Base-by-base conservation (phyloP, 495 filamentous ascomycete genomes). In the Opeltia flavorubescens region DNA sequence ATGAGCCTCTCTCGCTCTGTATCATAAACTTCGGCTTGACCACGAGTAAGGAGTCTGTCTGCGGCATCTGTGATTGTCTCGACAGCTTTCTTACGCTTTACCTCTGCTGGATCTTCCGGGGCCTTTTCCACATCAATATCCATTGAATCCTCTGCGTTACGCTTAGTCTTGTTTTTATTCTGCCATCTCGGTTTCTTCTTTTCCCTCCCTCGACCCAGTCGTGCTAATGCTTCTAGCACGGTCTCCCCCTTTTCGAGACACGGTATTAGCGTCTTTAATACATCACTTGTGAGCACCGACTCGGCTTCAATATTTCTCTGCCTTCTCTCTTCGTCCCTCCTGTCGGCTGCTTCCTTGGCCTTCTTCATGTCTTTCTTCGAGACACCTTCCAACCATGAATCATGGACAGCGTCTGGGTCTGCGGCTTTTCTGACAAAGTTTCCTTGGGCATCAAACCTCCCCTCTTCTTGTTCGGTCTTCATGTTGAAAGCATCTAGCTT, bases 401-500 rank as follows among this genome's bases (percentile, higher is more conserved):
- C 91, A 57, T 98, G 86, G 9, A 84, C 75, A 4, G 89, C 87
- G 56, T 95, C 86, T 1, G 87, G 86, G 56, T 98, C 91, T 0
- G 63, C 69, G 1, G 88, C 88, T 52, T 89, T 91, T n/a, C 91
- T 74, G 26, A 98, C 78, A 59, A 72, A 98, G 59, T 95, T 96
- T 2, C 91, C 91, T 13, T 77, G 66, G 45, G 84, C 84, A 58
- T 98, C 91, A 55, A 95, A 96, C 11, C 77, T 70, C 0, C 91
- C 91, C 57, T 96, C 91, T 60, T 98, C 93, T 57, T 88, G 79
- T 62, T 98, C 91, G 4, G 70, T 65, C 41, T 73, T 77, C 76
- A 98, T 88, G 57, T 98, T 95, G 71, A 98, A 98, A 0, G 88
- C 91, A 63, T 95, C 91, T 23, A 96, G 70, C 55, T 91, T 81